These are phyloP conservation scores for Talaromyces sp. DNA, from an alignment of 2,329 filamentous ascomycete genomes.

Conservation along the genomic window DNA sequence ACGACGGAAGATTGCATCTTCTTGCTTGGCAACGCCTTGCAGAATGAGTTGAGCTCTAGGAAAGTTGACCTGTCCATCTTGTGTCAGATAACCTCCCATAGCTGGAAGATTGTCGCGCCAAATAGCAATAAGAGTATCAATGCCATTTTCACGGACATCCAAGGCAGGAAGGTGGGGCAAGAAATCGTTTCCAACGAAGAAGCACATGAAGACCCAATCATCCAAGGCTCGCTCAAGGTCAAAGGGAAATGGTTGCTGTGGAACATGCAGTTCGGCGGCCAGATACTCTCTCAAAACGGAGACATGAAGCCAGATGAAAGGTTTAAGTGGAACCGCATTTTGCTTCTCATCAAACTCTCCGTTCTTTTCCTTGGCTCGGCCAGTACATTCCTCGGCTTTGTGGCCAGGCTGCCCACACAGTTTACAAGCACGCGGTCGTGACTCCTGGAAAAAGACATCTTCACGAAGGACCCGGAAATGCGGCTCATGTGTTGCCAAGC, in stretches of 20 bases:
- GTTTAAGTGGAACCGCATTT: slow-evolving; percentile 71
- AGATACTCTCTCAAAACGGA: slow-evolving; percentile 90
- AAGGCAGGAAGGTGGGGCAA: slow-evolving; percentile 94
- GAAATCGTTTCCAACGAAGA: slow-evolving; percentile 98
- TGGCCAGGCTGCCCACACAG: slow-evolving; percentile 93
- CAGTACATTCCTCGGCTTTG: slow-evolving; percentile 81
- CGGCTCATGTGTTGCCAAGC: slow-evolving; percentile 93
- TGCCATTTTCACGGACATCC: slow-evolving; percentile 95
- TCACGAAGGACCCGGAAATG: slow-evolving; percentile 95
- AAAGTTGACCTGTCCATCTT: slow-evolving; percentile 90
- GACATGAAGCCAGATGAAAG: slow-evolving; percentile 98
- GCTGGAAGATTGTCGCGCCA: slow-evolving; percentile 89
- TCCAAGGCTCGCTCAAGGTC: slow-evolving; percentile 93
- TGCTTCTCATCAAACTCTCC: slow-evolving; percentile 83
- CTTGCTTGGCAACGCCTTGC: slow-evolving; percentile 83
- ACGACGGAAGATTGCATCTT: slow-evolving; percentile 88
- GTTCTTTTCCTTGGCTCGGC: slow-evolving; percentile 74
- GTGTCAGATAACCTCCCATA: slow-evolving; percentile 96
- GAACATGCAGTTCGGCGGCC: slow-evolving; percentile 82
- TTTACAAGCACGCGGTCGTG: slow-evolving; percentile 77
- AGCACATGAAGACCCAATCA: slow-evolving; percentile 99
- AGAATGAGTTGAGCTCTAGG: slow-evolving; percentile 85
- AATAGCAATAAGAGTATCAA: slow-evolving; percentile 93
- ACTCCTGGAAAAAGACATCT: slow-evolving; percentile 92
- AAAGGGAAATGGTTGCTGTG: slow-evolving; percentile 81